Conservation (phyloP, 441 rosid genomes). For the Eruca vesicaria region DNA sequence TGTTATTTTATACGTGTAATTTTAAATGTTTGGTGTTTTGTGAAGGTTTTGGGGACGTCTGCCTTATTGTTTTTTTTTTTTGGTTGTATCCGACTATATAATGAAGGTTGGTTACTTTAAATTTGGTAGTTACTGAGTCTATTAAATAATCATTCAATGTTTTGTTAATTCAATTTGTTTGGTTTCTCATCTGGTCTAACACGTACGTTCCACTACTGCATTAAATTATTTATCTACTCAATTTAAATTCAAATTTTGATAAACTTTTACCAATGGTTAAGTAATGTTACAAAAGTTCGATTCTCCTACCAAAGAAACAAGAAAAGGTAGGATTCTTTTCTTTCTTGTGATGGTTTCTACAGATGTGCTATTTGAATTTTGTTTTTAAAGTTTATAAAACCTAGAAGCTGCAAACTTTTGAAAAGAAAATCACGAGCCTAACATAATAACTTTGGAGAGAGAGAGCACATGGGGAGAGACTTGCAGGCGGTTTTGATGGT, state of each 20-base stretch:
- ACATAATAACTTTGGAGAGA: not conserved
- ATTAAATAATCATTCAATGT: not conserved
- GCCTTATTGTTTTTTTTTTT: not conserved
- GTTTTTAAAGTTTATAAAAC: not conserved
- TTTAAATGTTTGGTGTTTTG: not conserved
- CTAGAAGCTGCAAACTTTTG: constrained; percentile 1
- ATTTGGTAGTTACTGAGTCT: not conserved
- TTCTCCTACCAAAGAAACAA: constrained; percentile 1
- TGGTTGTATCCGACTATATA: not conserved
- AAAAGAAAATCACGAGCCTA: constrained; percentile 27
- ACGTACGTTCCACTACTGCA: constrained; percentile 10
- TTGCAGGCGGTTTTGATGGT: constrained; percentile 37
- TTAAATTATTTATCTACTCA: not conserved
- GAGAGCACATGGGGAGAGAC: constrained; percentile 32
- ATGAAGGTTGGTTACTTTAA: not conserved
- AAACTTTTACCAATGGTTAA: not conserved
- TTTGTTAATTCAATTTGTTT: not conserved
- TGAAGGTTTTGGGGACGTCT: not conserved
- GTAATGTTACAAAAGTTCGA: constrained; percentile 14
- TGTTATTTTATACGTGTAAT: not conserved
- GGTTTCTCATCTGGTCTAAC: not conserved
- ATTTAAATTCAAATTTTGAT: not conserved
- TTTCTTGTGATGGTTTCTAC: constrained; percentile 20
- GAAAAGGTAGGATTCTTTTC: constrained; percentile 17
- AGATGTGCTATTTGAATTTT: not conserved